Base-by-base conservation (phyloP, 306 rosid species). In the Pterocarpus macrocarpus region DNA sequence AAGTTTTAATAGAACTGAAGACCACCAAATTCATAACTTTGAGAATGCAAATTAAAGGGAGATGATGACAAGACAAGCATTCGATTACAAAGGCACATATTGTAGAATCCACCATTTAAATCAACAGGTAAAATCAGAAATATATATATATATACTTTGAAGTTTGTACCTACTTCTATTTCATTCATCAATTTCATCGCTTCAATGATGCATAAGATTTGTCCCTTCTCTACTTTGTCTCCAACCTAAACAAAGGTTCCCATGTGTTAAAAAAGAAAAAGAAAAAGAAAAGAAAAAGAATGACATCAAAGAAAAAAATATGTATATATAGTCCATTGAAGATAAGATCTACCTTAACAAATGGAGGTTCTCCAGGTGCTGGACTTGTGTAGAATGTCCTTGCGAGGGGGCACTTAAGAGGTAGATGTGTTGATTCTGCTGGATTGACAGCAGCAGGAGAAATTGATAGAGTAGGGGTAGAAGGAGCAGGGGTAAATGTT, bases 101-200 rank as follows among this genome's bases (percentile, higher is more conserved):
- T 38, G 38, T 28, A 57, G 35, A 70, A 64, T 16, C 55, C 69
- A 50, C 17, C 7, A 32, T 13, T 65, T 67, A 4, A 71, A 43
- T 12, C 52, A 68, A 62, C 55, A 80, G 61, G 30, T 76, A 35
- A 32, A 41, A 65, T 36, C 0, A 38, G 5, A 38, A 38, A 38
- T 4, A 4, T 5, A 64, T 70, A 10, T 6, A 16, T 38, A 72
- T 68, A 49, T 44, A 8, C 38, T 85, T 81, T n/a, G 57, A 77
- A 88, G 91, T 83, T 4, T 38, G 41, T 87, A 92, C n/a, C n/a
- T n/a, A n/a, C 94, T 67, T 90, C 97, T 49, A 92, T 89, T 81
- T 92, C 97, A 73, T 92, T 92, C 97, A 92, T 90, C 89, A 92
- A 85, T 77, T 92, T 92, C 97, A 92, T 92, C 76, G 97, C 97